Conservation (phyloP, 495 filamentous ascomycete genomes). For the Neurospora sp. region DNA sequence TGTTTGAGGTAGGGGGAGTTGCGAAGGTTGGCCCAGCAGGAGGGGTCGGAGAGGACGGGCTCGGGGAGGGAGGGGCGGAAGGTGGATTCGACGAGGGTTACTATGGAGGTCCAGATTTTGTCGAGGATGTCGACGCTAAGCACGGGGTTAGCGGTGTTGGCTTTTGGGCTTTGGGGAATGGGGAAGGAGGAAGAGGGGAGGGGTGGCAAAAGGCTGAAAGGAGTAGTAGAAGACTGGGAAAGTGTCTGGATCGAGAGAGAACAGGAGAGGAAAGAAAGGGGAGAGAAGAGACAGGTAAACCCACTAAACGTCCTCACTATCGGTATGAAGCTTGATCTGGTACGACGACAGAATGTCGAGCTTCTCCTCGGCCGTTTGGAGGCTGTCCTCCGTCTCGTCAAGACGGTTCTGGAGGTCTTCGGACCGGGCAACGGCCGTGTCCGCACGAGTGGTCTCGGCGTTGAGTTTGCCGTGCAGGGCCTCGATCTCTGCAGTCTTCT, state of each 20-base stretch:
- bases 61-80: constrained; percentile 28
- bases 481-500: constrained; percentile 20
- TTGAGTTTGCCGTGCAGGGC: constrained; percentile 18
- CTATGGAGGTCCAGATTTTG: constrained; percentile 30
- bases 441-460: constrained; percentile 15
- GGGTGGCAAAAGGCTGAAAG: not conserved
- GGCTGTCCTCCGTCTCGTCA: constrained; percentile 16
- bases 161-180: not conserved
- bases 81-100: constrained; percentile 24
- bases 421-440: constrained; percentile 17
- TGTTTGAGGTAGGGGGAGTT: constrained; percentile 28
- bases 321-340: constrained; percentile 15
- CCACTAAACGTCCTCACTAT: constrained; percentile 25
- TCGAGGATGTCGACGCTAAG: constrained; percentile 24
- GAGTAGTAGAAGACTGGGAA: too few relatives aligned
- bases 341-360: constrained; percentile 22
- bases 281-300: not conserved
- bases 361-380: constrained; percentile 11
- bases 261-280: not conserved
- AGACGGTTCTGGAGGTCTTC: constrained; percentile 20
- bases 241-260: too few relatives aligned
- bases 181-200: not conserved
- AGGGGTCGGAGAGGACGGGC: constrained; percentile 20
- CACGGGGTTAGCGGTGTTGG: not conserved
- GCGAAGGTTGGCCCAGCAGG: constrained; percentile 30